Conservation (phyloP, 768 basidiomycete species). For the Suillus decipiens region DNA sequence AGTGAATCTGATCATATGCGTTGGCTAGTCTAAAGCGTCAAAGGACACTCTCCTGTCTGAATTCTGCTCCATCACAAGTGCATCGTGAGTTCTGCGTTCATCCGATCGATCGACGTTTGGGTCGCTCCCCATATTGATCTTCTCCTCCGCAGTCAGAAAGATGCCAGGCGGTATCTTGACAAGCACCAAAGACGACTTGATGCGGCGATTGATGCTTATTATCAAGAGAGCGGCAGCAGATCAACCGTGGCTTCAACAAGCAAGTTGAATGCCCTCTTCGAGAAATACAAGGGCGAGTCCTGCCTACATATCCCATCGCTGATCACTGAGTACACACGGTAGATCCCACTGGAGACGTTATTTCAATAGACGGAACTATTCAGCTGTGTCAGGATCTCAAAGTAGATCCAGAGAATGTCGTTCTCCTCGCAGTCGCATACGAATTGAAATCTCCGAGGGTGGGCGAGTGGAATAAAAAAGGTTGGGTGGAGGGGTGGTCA, state of each 20-base stretch:
- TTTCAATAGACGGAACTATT: constrained; percentile 80
- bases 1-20: constrained; percentile 5
- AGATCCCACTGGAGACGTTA: constrained; percentile 64
- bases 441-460: constrained; percentile 76
- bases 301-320: constrained; percentile 11
- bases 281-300: constrained; percentile 62
- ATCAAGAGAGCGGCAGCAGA: constrained; percentile 42
- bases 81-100: constrained; percentile 52
- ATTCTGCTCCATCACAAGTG: constrained; percentile 68
- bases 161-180: constrained; percentile 70
- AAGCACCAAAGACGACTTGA: constrained; percentile 66
- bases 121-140: constrained; percentile 8
- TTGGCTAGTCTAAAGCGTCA: constrained; percentile 26
- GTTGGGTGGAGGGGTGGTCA: constrained; percentile 86
- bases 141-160: constrained; percentile 36
- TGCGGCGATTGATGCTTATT: constrained; percentile 73
- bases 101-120: background rate
- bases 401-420: constrained; percentile 79
- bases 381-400: constrained; percentile 68
- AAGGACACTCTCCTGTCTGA: constrained; percentile 53
- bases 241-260: constrained; percentile 44
- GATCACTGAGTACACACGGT: constrained; percentile 6
- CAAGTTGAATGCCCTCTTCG: constrained; percentile 60
- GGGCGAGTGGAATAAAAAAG: constrained; percentile 68
- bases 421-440: constrained; percentile 78